phyloP scores from a whole-genome alignment of 2,329 filamentous ascomycete species.

The Colletotrichum lini region DNA sequence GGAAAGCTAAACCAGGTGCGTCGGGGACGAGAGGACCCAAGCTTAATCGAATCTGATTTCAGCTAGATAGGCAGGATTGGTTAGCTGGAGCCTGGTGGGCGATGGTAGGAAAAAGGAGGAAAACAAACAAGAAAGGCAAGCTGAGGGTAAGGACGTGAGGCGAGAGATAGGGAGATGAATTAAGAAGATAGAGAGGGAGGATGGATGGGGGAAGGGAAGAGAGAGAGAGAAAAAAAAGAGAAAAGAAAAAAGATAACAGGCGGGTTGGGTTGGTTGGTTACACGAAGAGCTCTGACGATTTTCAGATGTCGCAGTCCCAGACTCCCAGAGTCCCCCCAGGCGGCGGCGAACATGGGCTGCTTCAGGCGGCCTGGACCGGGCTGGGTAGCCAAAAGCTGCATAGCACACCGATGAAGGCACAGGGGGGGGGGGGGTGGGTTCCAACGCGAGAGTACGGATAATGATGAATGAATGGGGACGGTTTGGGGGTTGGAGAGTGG shows the following conservation, averaged over 20 bases:
- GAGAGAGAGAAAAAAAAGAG: not conserved
- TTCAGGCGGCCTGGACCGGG: slow-evolving; percentile 14
- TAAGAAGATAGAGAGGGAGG: not conserved
- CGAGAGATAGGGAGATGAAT: not conserved
- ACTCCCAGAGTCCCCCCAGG: slow-evolving; percentile 9
- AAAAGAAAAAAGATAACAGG: slow-evolving; percentile 15
- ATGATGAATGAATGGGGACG: not conserved
- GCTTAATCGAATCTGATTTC: not conserved
- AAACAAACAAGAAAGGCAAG: not conserved
- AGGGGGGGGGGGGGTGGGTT: not conserved
- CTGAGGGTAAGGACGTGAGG: not conserved
- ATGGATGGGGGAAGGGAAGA: not conserved
- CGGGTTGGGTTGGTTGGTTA: not conserved
- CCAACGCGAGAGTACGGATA: too few species aligned
- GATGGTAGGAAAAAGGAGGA: not conserved
- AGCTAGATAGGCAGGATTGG: not conserved
- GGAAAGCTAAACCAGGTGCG: not conserved
- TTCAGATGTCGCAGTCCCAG: slow-evolving; percentile 37
- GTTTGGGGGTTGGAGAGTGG: slow-evolving; percentile 25
- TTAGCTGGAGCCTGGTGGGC: not conserved
- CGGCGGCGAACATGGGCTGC: slow-evolving; percentile 25
- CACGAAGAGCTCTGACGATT: slow-evolving; percentile 39
- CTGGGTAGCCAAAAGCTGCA: slow-evolving; percentile 9
- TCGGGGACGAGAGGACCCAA: not conserved
- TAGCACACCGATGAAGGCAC: not conserved